Conservation (phyloP, 768 basidiomycete genomes). For the Boletus reticulatus region DNA sequence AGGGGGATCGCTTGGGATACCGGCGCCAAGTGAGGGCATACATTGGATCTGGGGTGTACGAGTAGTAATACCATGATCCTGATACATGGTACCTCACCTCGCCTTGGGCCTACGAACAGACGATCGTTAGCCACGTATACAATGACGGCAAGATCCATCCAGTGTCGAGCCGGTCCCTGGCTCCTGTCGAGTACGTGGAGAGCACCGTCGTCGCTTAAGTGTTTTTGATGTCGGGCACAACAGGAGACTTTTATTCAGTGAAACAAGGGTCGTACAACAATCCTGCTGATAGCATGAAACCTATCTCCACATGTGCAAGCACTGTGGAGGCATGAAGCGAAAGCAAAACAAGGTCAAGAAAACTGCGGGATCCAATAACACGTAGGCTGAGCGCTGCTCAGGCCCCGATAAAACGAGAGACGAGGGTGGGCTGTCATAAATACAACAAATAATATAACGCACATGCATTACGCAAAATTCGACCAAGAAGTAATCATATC, state of each 20-base stretch:
- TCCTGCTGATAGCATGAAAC: neutral
- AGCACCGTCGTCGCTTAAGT: neutral
- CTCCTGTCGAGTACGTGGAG: too few species aligned
- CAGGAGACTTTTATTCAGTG: neutral
- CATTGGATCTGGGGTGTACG: too few species aligned
- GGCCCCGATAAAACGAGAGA: neutral
- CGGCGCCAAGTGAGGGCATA: too few species aligned
- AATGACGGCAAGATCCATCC: too few species aligned
- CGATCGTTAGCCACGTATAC: too few species aligned
- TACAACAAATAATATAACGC: neutral
- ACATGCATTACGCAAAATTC: conserved; percentile 2
- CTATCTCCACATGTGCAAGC: neutral
- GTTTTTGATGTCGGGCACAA: neutral
- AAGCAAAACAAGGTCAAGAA: neutral
- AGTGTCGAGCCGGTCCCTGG: too few species aligned
- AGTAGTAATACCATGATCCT: too few species aligned
- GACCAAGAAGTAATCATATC: conserved; percentile 65
- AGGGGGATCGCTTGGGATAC: too few species aligned
- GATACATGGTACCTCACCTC: too few species aligned
- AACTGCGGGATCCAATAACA: neutral
- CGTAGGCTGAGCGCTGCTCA: neutral
- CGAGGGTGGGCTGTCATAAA: neutral
- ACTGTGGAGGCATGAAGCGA: neutral
- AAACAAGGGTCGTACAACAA: neutral
- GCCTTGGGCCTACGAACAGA: too few species aligned